These are phyloP conservation scores for Hylodesmum podocarpum DNA, from an alignment of 306 rosid species.

Conservation along the genomic window DNA sequence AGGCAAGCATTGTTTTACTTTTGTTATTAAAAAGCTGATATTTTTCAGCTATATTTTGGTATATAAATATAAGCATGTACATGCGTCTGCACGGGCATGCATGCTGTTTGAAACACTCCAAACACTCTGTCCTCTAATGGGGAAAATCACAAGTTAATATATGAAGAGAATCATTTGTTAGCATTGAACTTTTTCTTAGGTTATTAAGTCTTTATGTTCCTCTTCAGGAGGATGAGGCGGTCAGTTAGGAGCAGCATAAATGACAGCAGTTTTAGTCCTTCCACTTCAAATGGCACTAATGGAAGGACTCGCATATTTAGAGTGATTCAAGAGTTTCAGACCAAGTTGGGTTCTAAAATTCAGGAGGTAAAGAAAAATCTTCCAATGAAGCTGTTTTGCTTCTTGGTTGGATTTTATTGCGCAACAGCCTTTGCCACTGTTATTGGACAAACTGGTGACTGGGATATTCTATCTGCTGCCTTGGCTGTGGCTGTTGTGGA, in stretches of 20 bases:
- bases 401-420: slow-evolving; percentile 88
- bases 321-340: slow-evolving; percentile 61
- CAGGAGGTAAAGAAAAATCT: slow-evolving; percentile 68
- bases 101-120: slow-evolving; percentile 22
- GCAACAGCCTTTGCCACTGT: slow-evolving; percentile 95
- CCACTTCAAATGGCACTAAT: slow-evolving; percentile 51
- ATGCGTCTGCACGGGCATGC: background rate
- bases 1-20: background rate
- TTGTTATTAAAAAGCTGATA: background rate
- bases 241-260: slow-evolving; percentile 63
- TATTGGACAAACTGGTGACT: slow-evolving; percentile 97
- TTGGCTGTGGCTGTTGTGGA: slow-evolving; percentile 85
- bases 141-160: background rate
- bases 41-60: background rate
- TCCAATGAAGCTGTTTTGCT: slow-evolving; percentile 72
- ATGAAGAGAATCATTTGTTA: background rate
- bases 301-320: slow-evolving; percentile 75
- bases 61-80: background rate
- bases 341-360: slow-evolving; percentile 58
- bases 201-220: slow-evolving; percentile 15
- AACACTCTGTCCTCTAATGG: background rate
- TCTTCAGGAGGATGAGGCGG: slow-evolving; percentile 62
- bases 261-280: slow-evolving; percentile 55
- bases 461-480: slow-evolving; percentile 96
- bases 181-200: slow-evolving; percentile 16